Percentiles rank a stretch among this genome's conserved stretches.
These are phyloP conservation scores for Tetraselmis chui DNA, from an alignment of 139 green algal genomes.

Conservation along the genomic window DNA sequence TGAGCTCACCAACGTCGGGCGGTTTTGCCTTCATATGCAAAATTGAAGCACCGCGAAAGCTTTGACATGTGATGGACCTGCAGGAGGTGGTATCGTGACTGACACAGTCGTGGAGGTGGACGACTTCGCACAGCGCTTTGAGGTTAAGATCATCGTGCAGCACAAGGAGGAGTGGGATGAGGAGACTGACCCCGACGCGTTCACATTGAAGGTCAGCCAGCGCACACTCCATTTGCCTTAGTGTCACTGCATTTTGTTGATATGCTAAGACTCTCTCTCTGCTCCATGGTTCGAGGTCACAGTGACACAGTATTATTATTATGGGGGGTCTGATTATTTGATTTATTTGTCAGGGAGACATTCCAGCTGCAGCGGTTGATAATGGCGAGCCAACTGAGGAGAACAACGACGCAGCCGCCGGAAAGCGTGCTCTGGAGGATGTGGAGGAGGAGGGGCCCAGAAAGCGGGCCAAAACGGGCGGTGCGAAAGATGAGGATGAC, in stretches of 20 bases:
- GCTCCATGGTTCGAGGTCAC: background rate
- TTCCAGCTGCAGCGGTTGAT: background rate
- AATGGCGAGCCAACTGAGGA: background rate
- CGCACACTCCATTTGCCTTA: background rate
- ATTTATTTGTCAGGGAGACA: background rate
- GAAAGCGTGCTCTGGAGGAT: background rate
- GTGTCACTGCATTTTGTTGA: background rate
- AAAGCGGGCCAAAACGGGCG: background rate
- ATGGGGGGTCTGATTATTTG: too few relatives aligned
- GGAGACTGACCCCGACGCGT: conserved; percentile 51
- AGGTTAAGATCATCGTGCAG: conserved; percentile 52
- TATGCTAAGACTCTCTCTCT: background rate
- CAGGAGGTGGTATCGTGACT: conserved; percentile 58
- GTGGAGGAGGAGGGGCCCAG: background rate
- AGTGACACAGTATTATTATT: too few relatives aligned
- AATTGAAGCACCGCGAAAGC: too few relatives aligned
- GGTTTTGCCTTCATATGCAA: too few relatives aligned
- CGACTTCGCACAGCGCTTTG: conserved; percentile 70
- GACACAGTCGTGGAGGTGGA: conserved; percentile 52
- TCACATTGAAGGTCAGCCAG: conserved; percentile 32
- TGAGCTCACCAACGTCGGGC: too few relatives aligned
- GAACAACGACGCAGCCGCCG: background rate
- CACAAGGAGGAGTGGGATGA: conserved; percentile 57
- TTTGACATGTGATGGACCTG: too few relatives aligned
- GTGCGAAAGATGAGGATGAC: background rate